Conservation (phyloP, 2,329 filamentous ascomycete species). For the Exophiala dermatitidis region DNA sequence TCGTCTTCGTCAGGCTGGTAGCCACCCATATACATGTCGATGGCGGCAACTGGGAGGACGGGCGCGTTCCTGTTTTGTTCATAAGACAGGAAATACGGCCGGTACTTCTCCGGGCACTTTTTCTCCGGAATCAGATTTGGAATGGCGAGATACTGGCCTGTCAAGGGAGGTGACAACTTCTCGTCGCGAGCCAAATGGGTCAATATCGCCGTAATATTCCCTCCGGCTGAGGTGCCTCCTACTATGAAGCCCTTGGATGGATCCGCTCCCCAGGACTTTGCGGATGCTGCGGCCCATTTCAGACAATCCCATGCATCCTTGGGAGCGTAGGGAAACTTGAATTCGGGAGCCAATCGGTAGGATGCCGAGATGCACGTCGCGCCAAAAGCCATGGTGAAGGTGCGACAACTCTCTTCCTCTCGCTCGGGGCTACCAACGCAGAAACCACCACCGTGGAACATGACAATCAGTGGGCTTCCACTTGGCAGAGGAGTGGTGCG, state of each 20-base stretch:
- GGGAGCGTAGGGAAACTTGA: conserved; percentile 24
- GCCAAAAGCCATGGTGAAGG: conserved; percentile 25
- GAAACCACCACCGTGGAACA: conserved; percentile 29
- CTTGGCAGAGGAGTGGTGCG: conserved; percentile 14
- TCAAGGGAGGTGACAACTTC: conserved; percentile 37
- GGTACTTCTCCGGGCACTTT: conserved; percentile 37
- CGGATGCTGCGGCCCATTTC: conserved; percentile 33
- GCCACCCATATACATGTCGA: conserved; percentile 27
- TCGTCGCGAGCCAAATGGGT: conserved; percentile 34
- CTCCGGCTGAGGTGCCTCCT: conserved; percentile 45
- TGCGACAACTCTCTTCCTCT: conserved; percentile 24
- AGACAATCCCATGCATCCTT: conserved; percentile 26
- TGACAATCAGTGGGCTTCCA: conserved; percentile 23
- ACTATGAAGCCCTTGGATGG: conserved; percentile 43
- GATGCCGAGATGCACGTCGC: conserved; percentile 19
- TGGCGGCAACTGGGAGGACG: conserved; percentile 30
- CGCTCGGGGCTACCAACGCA: conserved; percentile 26
- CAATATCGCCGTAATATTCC: conserved; percentile 31
- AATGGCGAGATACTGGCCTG: conserved; percentile 43
- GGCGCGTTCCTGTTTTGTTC: conserved; percentile 40
- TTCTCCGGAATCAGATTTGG: conserved; percentile 32
- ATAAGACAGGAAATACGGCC: conserved; percentile 24
- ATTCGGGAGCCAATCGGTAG: conserved; percentile 26
- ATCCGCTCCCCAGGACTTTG: conserved; percentile 34
- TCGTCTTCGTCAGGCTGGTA: conserved; percentile 23